Conservation (phyloP, 2,329 filamentous ascomycete genomes). For the Trichoderma sp. region DNA sequence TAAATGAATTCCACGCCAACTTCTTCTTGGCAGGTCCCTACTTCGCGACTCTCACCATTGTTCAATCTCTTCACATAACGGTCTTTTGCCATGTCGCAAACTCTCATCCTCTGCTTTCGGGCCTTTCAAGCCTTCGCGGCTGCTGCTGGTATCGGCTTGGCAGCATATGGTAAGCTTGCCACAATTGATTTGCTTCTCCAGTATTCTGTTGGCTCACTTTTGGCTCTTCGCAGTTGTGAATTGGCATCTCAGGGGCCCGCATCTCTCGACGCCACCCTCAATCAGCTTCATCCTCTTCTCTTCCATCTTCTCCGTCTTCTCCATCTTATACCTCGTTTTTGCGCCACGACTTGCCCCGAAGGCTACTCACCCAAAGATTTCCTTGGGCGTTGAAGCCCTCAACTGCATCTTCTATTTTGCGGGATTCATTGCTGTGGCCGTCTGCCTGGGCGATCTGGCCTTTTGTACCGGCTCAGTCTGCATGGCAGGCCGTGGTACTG, state of each 20-base stretch:
- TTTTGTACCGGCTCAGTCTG: slow-evolving; percentile 60
- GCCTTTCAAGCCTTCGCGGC: slow-evolving; percentile 25
- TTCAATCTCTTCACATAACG: not conserved
- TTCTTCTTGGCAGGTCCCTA: not conserved
- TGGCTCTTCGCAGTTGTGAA: slow-evolving; percentile 48
- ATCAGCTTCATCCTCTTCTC: slow-evolving; percentile 59
- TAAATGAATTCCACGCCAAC: not conserved
- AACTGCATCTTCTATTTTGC: slow-evolving; percentile 59
- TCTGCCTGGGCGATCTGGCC: slow-evolving; percentile 54
- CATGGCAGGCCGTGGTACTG: slow-evolving; percentile 52
- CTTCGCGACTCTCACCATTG: not conserved
- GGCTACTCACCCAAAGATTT: slow-evolving; percentile 41
- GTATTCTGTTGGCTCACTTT: not conserved
- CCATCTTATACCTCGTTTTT: slow-evolving; percentile 53
- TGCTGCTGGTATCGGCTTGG: slow-evolving; percentile 22
- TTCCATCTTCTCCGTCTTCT: slow-evolving; percentile 53
- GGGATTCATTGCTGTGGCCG: slow-evolving; percentile 57
- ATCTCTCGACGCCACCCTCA: slow-evolving; percentile 52
- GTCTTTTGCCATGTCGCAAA: slow-evolving; percentile 22
- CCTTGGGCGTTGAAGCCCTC: slow-evolving; percentile 47
- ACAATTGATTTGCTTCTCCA: not conserved
- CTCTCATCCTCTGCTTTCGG: slow-evolving; percentile 21
- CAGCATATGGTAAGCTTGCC: slow-evolving; percentile 25
- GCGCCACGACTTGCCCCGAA: slow-evolving; percentile 1
- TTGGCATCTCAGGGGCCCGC: slow-evolving; percentile 58